phyloP scores from a whole-genome alignment of 441 rosid genomes.

The Syzygium malaccense region DNA sequence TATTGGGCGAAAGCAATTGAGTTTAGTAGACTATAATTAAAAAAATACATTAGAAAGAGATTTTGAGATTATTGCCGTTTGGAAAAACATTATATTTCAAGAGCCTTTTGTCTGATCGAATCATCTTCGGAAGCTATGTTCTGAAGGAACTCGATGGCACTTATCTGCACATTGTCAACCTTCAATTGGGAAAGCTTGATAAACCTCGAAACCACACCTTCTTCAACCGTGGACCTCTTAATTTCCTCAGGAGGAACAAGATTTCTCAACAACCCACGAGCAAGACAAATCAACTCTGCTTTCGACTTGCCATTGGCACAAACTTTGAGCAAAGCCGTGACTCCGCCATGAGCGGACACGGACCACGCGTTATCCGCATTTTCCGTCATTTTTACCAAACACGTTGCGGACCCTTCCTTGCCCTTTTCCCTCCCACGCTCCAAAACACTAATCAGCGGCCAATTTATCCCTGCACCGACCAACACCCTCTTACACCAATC shows the following conservation, averaged over 20 bases:
- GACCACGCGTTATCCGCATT: conserved; percentile 96
- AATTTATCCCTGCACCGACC: conserved; percentile 60
- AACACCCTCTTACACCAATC: conserved; percentile 38
- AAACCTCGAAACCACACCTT: conserved; percentile 51
- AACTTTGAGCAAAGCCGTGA: conserved; percentile 62
- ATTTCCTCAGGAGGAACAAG: conserved; percentile 77
- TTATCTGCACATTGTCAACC: conserved; percentile 65
- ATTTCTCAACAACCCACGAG: conserved; percentile 75
- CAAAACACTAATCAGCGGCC: conserved; percentile 60
- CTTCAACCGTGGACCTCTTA: conserved; percentile 75
- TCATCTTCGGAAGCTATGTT: conserved; percentile 58
- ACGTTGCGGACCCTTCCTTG: conserved; percentile 43
- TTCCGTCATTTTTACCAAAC: conserved; percentile 57
- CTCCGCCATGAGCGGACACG: conserved; percentile 93
- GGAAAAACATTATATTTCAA: too few species aligned
- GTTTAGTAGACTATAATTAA: too few species aligned
- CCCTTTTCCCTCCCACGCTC: conserved; percentile 47
- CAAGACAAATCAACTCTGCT: conserved; percentile 38
- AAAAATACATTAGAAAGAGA: too few species aligned
- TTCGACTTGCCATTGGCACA: conserved; percentile 33
- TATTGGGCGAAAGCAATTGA: too few species aligned
- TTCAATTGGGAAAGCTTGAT: conserved; percentile 57
- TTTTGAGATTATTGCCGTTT: too few species aligned
- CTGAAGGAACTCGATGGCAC: conserved; percentile 60
- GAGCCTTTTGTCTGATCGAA: conserved; percentile 23